Evolutionary conservation across 305 asterid species (phyloP).

Genomic region (Solanum hybrid): DNA sequence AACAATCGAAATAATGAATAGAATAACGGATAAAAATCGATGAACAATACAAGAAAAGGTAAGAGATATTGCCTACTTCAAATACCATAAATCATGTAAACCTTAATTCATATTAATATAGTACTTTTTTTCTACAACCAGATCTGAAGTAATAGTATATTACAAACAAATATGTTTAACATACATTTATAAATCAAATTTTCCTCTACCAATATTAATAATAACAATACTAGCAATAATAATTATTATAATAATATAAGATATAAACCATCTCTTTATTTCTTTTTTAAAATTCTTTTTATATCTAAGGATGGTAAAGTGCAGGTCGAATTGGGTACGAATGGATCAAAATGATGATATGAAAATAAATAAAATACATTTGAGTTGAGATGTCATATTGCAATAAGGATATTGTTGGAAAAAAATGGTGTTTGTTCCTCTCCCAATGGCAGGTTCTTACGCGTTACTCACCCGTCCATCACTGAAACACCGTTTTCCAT

Average conservation of each 20-base stretch:
- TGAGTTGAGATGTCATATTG: background rate
- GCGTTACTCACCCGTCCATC: background rate
- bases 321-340: background rate
- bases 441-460: background rate
- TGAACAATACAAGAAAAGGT: background rate
- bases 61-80: background rate
- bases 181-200: background rate
- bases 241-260: no score
- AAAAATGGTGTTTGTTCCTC: background rate
- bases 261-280: background rate
- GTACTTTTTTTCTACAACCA: background rate
- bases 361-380: background rate
- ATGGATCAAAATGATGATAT: background rate
- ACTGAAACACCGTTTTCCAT: accelerated
- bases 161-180: background rate
- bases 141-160: background rate
- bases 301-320: background rate
- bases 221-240: background rate
- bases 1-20: background rate
- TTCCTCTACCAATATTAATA: background rate
- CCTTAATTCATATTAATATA: background rate
- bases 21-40: background rate
- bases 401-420: background rate
- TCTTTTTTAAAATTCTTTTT: background rate
- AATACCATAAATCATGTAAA: background rate